Base-by-base conservation (phyloP, 768 basidiomycete genomes). In the Leccinum aurantiacum region DNA sequence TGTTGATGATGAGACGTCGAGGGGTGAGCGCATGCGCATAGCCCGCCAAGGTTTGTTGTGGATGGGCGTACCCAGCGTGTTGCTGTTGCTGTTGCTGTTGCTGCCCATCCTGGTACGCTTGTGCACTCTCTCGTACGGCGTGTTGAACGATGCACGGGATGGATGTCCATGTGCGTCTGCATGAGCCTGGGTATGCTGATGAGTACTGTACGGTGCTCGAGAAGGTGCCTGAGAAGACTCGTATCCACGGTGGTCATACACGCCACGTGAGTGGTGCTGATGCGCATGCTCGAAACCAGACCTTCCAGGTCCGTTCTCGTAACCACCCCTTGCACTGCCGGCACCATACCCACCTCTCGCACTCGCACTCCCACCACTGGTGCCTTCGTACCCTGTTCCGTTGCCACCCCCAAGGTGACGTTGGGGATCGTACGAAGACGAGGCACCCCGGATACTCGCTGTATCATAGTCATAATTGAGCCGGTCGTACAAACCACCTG, bases 191-290 rank as follows among this genome's bases (percentile, higher is more conserved):
- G 67, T 3, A 27, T 59, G 65, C 25, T 50, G 55, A 48, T 64
- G 67, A 19, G 57, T n/a, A 64, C 44, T 57, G 51, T 67, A 73
- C 3, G 60, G 17, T 1, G 62, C 44, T 56, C 69, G 70, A 54
- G 61, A 62, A 35, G 57, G 67, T 51, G 67, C 61, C 65, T 60
- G 68, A 24, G 61, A 61, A 59, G 69, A 41, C 27, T 59, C 75
- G 60, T 74, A 74, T 22, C 61, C 52, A 8, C 68, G 63, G 8
- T 71, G 61, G 25, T 70, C 68, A 24, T 73, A 75, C 8, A 70
- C 69, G 13, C 57, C 63, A 38, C 73, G 70, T 6, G 65, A 22
- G 11, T 61, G 68, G 9, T 71, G 71, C 19, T 74, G 71, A n/a
- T 64, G 71, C 13, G 47, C 35, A 31, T 74, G 71, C 15, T 73